phyloP scores from a whole-genome alignment of 2,329 filamentous ascomycete species.

The Aspergillus spinulosporus region DNA sequence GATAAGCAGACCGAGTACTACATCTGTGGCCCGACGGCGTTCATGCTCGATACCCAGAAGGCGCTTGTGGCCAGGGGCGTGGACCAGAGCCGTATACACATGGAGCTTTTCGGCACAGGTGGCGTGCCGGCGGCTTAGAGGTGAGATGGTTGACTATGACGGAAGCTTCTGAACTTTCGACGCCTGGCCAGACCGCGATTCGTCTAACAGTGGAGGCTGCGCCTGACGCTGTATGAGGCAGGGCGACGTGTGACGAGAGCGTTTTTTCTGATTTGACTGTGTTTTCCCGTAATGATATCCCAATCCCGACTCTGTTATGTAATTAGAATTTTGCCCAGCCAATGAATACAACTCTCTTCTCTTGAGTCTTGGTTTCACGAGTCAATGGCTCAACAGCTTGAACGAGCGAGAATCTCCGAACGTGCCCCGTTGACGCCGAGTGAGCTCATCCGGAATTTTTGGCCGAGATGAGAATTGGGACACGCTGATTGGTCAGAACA shows the following conservation, averaged over 20 bases:
- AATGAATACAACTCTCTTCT: neutral
- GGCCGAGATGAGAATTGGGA: too few relatives aligned
- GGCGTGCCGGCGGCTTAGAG: conserved; percentile 23
- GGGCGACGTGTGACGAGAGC: neutral
- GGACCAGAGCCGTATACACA: conserved; percentile 57
- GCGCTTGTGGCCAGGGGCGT: conserved; percentile 60
- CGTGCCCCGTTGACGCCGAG: neutral
- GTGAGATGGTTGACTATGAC: neutral
- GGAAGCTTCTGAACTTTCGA: neutral
- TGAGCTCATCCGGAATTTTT: neutral
- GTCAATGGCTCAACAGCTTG: too few relatives aligned
- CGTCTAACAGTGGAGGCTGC: too few relatives aligned
- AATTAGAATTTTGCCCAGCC: neutral
- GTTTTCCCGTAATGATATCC: neutral
- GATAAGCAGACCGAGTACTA: conserved; percentile 64
- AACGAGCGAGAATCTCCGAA: neutral
- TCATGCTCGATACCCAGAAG: conserved; percentile 64
- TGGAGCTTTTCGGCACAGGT: conserved; percentile 69
- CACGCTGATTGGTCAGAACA: too few relatives aligned
- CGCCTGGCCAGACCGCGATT: too few relatives aligned
- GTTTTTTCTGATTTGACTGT: neutral
- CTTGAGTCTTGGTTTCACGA: neutral
- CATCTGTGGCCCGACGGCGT: conserved; percentile 68
- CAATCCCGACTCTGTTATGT: neutral
- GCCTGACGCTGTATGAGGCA: too few relatives aligned